Evolutionary conservation across 208 protist species (phyloP), one percentile per base, ranked within the genome.

Genomic region (Trypanosoma scelopori): DNA sequence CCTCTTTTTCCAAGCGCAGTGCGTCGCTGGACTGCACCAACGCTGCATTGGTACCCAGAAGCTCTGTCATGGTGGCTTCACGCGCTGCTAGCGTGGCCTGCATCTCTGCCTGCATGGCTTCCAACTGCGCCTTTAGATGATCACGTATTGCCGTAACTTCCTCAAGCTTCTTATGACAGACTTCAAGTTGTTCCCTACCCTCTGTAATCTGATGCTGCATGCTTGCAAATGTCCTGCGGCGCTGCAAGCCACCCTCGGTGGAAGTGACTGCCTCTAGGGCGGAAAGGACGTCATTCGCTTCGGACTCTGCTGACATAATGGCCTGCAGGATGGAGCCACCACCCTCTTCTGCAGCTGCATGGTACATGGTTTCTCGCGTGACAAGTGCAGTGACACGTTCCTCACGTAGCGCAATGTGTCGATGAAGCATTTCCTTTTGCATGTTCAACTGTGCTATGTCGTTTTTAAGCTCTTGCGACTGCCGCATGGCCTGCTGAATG

Each of bases 361-460:
- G 6, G 30, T 37, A 32, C 22, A 89, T 48, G 23, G 72, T 76
- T 42, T 82, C 82, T 45, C 73, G 71, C 56, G 84, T 76, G 41
- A 87, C 62, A 30, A 89, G 69, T 7, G 85, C 76, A 1, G 57
- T 42, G 46, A 94, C 71, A 20, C 81, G 79, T 46, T 85, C 74
- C 70, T 94, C 76, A 27, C 77, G 81, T 5, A 86, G 58, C 15
- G 71, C 63, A 74, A 94, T 76, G 64, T 78, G 86, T 20, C 75
- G 70, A 49, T 82, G 77, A 28, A 94, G 78, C 41, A 87, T 81
- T 15, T 94, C 85, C 70, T 87, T 91, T 74, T 91, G 85, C 45
- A 75, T 63, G 51, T 79, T 71, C 39, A 94, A 73, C 61, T 81
- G 79, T 20, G 75, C 79, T 51, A 94, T 82, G 58, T 90, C 84